phyloP scores from a whole-genome alignment of 2,329 filamentous ascomycete species.

The Penicillium brevicompactum region DNA sequence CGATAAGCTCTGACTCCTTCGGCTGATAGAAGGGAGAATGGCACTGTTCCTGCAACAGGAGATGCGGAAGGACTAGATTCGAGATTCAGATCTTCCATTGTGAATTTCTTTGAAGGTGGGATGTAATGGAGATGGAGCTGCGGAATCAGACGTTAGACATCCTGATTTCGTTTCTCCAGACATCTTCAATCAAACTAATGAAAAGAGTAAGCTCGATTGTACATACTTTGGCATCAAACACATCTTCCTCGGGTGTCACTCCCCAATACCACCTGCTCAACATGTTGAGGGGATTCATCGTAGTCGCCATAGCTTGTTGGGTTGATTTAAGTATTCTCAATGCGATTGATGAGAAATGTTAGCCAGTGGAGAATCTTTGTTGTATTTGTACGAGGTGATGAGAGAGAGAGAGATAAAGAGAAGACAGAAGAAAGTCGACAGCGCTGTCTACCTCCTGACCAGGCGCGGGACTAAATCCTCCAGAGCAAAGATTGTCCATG shows the following conservation, averaged over 20 bases:
- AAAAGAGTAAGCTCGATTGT: neutral
- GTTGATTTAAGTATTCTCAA: neutral
- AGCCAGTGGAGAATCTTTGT: no score
- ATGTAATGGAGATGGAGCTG: slow-evolving; percentile 17
- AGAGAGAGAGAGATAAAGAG: neutral
- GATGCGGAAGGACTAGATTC: slow-evolving; percentile 4
- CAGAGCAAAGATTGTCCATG: no score
- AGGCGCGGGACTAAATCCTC: no score
- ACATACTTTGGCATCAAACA: slow-evolving; percentile 5
- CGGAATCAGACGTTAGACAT: neutral
- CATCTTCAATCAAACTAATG: neutral
- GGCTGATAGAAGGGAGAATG: slow-evolving; percentile 13
- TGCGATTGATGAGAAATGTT: no score
- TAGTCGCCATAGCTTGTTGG: neutral
- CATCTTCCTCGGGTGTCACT: neutral
- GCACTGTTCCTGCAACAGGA: slow-evolving; percentile 13
- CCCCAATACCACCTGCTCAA: neutral
- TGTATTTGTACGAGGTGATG: neutral
- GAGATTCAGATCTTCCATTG: slow-evolving; percentile 14
- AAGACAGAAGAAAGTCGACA: neutral
- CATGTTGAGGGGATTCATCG: neutral
- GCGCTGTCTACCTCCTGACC: no score
- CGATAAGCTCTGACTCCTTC: slow-evolving; percentile 16
- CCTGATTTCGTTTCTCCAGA: neutral
- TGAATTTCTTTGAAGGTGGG: slow-evolving; percentile 13